Percentiles rank a stretch among this genome's conserved stretches.
Conservation (phyloP, 352 stramenopile species). For the Pilasporangium apinafurcum region DNA sequence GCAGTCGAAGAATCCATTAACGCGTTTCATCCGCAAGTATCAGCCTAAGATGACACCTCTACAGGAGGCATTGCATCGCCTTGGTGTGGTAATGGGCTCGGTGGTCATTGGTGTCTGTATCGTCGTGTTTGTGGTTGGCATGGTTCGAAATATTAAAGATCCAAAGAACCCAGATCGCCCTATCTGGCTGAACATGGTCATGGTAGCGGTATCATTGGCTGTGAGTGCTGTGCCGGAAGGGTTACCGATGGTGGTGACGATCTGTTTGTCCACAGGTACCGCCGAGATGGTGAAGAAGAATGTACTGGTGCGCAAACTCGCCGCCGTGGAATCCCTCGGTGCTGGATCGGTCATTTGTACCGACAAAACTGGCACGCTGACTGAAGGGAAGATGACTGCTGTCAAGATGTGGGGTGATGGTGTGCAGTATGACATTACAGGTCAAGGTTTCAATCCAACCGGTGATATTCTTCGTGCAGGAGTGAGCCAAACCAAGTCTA, state of each 20-base stretch:
- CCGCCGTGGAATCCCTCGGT: conserved; percentile 73
- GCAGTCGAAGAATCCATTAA: conserved; percentile 45
- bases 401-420: conserved; percentile 71
- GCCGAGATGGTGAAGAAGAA: conserved; percentile 79
- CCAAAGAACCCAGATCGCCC: conserved; percentile 75
- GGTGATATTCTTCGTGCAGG: conserved; percentile 46
- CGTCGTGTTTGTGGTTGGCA: conserved; percentile 90
- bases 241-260: conserved; percentile 73
- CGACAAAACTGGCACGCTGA: conserved; percentile 94
- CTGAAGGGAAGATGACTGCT: conserved; percentile 76
- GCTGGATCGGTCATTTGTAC: conserved; percentile 90
- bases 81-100: conserved; percentile 89
- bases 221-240: conserved; percentile 71
- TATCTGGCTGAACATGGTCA: conserved; percentile 92
- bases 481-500: conserved; percentile 33
- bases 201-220: conserved; percentile 88
- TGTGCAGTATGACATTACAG: conserved; percentile 44
- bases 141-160: conserved; percentile 55
- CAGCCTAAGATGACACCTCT: conserved; percentile 84
- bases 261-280: conserved; percentile 64
- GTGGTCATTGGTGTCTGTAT: conserved; percentile 86
- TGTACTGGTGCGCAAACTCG: conserved; percentile 80
- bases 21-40: conserved; percentile 54
- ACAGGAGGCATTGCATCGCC: conserved; percentile 89
- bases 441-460: conserved; percentile 35